These are phyloP conservation scores for Pseudozyma hubeiensis DNA, from an alignment of 1,284 basidiomycete species.

Conservation along the genomic window DNA sequence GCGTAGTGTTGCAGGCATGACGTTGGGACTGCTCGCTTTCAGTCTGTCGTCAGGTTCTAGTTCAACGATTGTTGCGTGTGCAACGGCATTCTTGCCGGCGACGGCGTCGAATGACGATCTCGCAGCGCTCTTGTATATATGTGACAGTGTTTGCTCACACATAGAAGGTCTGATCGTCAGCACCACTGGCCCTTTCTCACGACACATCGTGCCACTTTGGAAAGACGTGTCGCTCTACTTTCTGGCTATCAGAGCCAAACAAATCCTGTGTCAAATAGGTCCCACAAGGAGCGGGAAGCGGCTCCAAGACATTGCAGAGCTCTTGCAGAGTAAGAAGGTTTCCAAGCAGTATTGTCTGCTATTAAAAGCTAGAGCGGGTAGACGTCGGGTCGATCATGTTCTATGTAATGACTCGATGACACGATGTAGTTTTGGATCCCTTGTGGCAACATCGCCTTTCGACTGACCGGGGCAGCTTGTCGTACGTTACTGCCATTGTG, in stretches of 20 bases:
- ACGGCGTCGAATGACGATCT: slow-evolving; percentile 8
- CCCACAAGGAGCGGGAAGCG: not conserved
- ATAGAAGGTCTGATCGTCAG: not conserved
- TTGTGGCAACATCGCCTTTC: slow-evolving; percentile 3
- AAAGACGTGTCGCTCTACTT: not conserved
- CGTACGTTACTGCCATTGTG: slow-evolving; percentile 2
- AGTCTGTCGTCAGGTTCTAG: slow-evolving; percentile 7
- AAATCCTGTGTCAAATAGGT: not conserved
- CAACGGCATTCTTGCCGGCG: slow-evolving; percentile 6
- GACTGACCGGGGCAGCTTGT: not conserved
- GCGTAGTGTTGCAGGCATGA: slow-evolving; percentile 6
- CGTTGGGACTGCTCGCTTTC: slow-evolving; percentile 9
- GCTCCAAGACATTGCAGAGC: not conserved
- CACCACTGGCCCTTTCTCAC: not conserved
- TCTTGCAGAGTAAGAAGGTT: slow-evolving; percentile 1
- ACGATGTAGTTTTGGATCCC: slow-evolving; percentile 1
- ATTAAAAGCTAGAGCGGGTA: slow-evolving; percentile 1
- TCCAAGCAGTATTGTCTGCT: not conserved
- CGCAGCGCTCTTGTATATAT: slow-evolving; percentile 6
- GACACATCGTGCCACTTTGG: not conserved
- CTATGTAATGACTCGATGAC: not conserved
- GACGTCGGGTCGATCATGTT: not conserved
- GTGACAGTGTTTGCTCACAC: slow-evolving; percentile 2
- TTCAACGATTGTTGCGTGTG: slow-evolving; percentile 4
- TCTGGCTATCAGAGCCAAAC: not conserved